phyloP scores from a whole-genome alignment of 2,329 filamentous ascomycete genomes.

The Neurospora sp. region DNA sequence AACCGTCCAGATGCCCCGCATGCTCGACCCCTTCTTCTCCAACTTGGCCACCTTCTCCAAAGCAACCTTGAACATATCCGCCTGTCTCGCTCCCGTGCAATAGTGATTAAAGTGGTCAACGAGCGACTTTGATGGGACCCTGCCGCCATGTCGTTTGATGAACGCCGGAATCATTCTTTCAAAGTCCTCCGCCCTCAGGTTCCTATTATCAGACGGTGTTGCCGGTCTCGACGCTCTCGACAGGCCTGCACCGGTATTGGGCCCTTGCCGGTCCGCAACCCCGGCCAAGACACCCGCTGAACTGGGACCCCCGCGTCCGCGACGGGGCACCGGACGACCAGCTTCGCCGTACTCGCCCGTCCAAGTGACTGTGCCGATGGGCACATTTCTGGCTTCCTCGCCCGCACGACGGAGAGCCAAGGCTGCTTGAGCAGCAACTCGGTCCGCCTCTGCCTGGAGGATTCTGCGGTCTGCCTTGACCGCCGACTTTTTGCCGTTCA shows the following conservation, averaged over 20 bases:
- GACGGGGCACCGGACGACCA: slow-evolving; percentile 51
- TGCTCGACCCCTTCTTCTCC: slow-evolving; percentile 45
- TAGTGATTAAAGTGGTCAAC: slow-evolving; percentile 84
- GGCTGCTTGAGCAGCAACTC: slow-evolving; percentile 69
- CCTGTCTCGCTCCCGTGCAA: slow-evolving; percentile 59
- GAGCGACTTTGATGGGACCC: slow-evolving; percentile 72
- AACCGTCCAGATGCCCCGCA: slow-evolving; percentile 42
- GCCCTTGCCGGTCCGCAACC: too few relatives aligned
- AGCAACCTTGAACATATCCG: slow-evolving; percentile 73
- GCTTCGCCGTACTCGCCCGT: slow-evolving; percentile 75
- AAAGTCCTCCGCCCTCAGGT: slow-evolving; percentile 51
- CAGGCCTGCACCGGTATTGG: slow-evolving; percentile 22
- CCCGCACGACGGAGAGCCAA: slow-evolving; percentile 64
- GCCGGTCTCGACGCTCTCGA: slow-evolving; percentile 36
- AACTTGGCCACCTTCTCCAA: slow-evolving; percentile 67
- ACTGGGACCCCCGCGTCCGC: slow-evolving; percentile 39
- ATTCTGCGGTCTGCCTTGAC: slow-evolving; percentile 67
- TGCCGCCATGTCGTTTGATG: slow-evolving; percentile 66
- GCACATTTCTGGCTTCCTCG: slow-evolving; percentile 61
- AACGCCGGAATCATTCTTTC: slow-evolving; percentile 67
- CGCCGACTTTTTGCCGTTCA: slow-evolving; percentile 59
- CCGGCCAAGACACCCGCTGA: slow-evolving; percentile 35
- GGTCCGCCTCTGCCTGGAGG: slow-evolving; percentile 72
- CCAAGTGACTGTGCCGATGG: slow-evolving; percentile 86
- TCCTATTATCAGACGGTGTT: slow-evolving; percentile 27